These are phyloP conservation scores for Acorus calamus DNA, from an alignment of 106 monocot species.

Conservation along the genomic window DNA sequence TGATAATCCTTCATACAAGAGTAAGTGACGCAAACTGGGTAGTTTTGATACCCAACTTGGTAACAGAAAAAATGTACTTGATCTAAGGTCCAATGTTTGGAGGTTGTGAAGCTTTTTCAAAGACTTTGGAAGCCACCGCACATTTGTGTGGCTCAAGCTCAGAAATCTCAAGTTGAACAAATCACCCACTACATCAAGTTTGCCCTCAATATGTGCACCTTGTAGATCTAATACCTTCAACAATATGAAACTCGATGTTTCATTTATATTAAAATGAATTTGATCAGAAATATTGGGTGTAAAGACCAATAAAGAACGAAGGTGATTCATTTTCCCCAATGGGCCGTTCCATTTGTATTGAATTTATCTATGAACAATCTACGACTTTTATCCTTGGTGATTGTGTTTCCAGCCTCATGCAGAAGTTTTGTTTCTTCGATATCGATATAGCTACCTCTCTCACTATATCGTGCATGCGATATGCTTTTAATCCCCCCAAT, in stretches of 20 bases:
- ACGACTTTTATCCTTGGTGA: neutral
- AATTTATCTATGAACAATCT: neutral
- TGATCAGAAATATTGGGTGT: too few relatives aligned
- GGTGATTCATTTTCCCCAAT: too few relatives aligned
- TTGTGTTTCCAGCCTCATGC: neutral
- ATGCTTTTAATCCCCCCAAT: constrained; percentile 2
- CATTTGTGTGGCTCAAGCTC: constrained; percentile 20
- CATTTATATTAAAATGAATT: too few relatives aligned
- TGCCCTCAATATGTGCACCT: neutral
- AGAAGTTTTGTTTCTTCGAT: neutral
- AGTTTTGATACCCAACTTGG: neutral
- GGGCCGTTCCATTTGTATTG: too few relatives aligned
- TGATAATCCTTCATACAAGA: too few relatives aligned
- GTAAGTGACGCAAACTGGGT: too few relatives aligned
- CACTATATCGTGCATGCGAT: constrained; percentile 16
- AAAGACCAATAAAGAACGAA: too few relatives aligned
- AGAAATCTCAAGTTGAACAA: constrained; percentile 22
- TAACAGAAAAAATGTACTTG: neutral
- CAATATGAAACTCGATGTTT: neutral
- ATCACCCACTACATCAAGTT: neutral
- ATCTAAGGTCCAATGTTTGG: constrained; percentile 24
- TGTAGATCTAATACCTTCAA: constrained; percentile 23
- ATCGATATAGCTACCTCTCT: constrained; percentile 1
- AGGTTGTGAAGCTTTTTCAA: constrained; percentile 14
- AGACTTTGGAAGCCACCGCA: constrained; percentile 9